Evolutionary conservation across 208 protist genomes (phyloP), one percentile per base, ranked within the genome.

Genomic region (Leishmania mexicana): DNA sequence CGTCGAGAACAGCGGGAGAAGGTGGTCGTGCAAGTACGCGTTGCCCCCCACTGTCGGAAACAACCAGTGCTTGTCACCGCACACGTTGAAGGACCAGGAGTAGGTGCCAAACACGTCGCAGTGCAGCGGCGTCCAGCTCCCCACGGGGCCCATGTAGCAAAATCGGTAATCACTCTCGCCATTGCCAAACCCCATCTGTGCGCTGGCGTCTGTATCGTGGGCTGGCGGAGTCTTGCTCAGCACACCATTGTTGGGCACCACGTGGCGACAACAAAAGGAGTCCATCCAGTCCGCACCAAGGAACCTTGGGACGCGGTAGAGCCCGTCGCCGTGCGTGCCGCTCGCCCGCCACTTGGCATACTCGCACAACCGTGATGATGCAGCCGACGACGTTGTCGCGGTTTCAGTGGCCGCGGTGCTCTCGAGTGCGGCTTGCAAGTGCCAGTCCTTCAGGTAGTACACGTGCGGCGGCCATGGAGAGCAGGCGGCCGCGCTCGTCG

Each of bases 31-130:
- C 31, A 96, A 85, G 21, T 86, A 78, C 72, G 71, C 53, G 84
- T 94, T 97, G 35, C 89, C 88, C 5, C 76, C 80, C 17, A 60
- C 40, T 3, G 87, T 85, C 21, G 91, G 89, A 80, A 98, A 97
- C 79, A 89, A 98, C 93, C 95, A 98, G 54, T 90, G 80, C 85
- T 97, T 98, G 71, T 88, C 86, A 1, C 95, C 93, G 77, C 90
- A 92, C 40, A 96, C 88, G 90, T 96, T 97, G 74, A 97, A 81
- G 17, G 95, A 98, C 93, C 93, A 98, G 1, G 89, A 95, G 89
- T 95, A 98, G 49, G 91, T 95, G 74, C 93, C 93, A 75, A 96
- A 97, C 19, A 98, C 95, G 78, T 98, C 95, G 84, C 88, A 90
- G 80, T 98, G 95, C 62, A 98, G 82, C 53, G 83, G 86, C 35